phyloP scores from a whole-genome alignment of 179 eudicot genomes.

The Patellifolia procumbens region DNA sequence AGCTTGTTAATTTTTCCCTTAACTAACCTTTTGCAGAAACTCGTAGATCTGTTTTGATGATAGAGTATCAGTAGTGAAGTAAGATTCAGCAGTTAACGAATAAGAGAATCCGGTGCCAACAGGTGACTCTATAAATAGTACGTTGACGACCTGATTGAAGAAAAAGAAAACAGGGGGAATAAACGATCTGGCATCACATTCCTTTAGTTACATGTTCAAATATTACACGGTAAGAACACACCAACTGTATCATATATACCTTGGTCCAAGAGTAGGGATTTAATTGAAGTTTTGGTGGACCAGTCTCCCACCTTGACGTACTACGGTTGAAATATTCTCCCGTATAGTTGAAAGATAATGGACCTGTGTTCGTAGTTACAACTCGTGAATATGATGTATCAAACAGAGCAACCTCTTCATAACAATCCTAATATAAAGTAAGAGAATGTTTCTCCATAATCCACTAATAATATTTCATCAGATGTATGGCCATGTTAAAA shows the following conservation, averaged over 20 bases:
- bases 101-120: slow-evolving; percentile 67
- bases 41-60: slow-evolving; percentile 23
- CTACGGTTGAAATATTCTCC: slow-evolving; percentile 3
- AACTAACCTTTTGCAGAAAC: slow-evolving; percentile 26
- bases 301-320: slow-evolving; percentile 14
- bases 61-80: slow-evolving; percentile 9
- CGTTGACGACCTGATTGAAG: slow-evolving; percentile 35
- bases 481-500: neutral
- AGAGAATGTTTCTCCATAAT: neutral
- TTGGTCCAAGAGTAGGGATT: slow-evolving; percentile 20
- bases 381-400: neutral
- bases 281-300: slow-evolving; percentile 11
- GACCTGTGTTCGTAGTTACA: slow-evolving; percentile 3
- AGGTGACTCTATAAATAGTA: slow-evolving; percentile 50
- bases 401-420: neutral
- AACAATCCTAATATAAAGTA: neutral
- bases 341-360: slow-evolving; percentile 19
- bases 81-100: slow-evolving; percentile 27
- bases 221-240: neutral
- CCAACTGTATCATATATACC: neutral
- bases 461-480: neutral
- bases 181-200: neutral
- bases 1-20: neutral
- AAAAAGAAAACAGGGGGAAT: neutral
- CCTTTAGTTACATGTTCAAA: neutral